phyloP scores from a whole-genome alignment of 1,139 yeast species.

The Suhomyces wounanorum region DNA sequence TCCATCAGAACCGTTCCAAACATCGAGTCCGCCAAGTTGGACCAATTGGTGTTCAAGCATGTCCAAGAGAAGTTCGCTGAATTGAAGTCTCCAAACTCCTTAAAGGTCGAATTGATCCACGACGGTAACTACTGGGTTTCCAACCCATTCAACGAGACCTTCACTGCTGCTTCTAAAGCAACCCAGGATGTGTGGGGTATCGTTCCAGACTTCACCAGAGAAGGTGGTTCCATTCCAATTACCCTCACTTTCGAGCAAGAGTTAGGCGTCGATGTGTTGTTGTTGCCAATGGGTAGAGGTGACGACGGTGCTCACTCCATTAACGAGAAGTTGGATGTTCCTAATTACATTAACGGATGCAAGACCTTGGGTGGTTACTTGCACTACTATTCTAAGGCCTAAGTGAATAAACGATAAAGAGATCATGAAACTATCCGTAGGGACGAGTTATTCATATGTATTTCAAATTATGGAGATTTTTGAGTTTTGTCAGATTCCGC shows the following conservation, averaged over 20 bases:
- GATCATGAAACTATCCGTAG: background rate
- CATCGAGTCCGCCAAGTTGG: constrained; percentile 78
- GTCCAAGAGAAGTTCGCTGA: constrained; percentile 64
- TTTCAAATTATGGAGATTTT: too few species aligned
- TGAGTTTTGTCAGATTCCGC: too few species aligned
- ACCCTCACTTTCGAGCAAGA: constrained; percentile 88
- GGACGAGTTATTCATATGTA: too few species aligned
- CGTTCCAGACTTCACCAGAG: constrained; percentile 96
- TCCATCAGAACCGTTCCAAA: constrained; percentile 97
- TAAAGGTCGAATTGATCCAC: constrained; percentile 77
- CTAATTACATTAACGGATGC: constrained; percentile 90
- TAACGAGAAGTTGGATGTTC: constrained; percentile 86
- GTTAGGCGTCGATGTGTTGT: constrained; percentile 79
- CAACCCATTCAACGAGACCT: constrained; percentile 89
- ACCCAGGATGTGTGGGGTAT: constrained; percentile 93
- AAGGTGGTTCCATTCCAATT: constrained; percentile 98
- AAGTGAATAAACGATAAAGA: background rate
- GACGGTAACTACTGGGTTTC: constrained; percentile 97
- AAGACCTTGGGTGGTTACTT: constrained; percentile 93
- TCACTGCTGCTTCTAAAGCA: constrained; percentile 93
- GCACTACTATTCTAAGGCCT: constrained; percentile 69
- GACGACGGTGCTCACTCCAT: constrained; percentile 99
- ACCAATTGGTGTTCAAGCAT: constrained; percentile 72
- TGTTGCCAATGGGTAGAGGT: constrained; percentile 97
- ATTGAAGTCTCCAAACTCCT: constrained; percentile 73